Base-by-base conservation (phyloP, 768 basidiomycete species). In the Cystoderma amianthinum region DNA sequence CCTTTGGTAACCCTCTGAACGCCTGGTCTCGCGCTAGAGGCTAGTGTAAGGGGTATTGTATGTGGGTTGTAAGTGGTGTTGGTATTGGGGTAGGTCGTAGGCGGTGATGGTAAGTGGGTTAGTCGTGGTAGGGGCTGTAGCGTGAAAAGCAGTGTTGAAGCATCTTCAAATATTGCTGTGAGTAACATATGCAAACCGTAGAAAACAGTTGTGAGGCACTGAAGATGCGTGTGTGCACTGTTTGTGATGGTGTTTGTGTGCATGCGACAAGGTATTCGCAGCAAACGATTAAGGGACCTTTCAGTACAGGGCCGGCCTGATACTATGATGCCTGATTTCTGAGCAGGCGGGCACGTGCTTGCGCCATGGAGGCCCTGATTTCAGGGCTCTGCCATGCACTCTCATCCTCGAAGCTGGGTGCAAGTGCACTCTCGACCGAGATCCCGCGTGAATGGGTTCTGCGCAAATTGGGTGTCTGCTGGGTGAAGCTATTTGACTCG, bases 361-460 rank as follows among this genome's bases (percentile, higher is more conserved):
- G 64, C 58, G 78, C 78, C 85, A 88, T 89, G 19, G 71, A 74
- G 60, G 82, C 80, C 42, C 74, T 69, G 28, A 89, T 53, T 63
- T 83, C 80, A 1, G 77, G 70, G 53, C 81, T 86, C 56, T 76
- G 66, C 72, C 76, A 83, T 6, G 63, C 47, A 21, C 49, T 51
- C 33, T 68, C 63, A 38, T 78, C 76, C 48, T 81, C 82, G 56
- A 19, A 57, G 55, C 9, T 38, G 39, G 39, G 38, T 21, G 34
- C 9, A 9, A 28, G 23, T 15, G 33, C 30, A 1, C 48, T 34
- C 21, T 46, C 43, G 4, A 50, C 23, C 4, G 42, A 44, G 10
- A 42, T 32, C 1, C 50, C 57, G 20, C 54, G 47, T 20, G 53
- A 44, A 32, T 57, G 55, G 1, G 49, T 43, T 30, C 36, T 38